phyloP scores from a whole-genome alignment of 768 basidiomycete species.

The Tylopilus felleus region DNA sequence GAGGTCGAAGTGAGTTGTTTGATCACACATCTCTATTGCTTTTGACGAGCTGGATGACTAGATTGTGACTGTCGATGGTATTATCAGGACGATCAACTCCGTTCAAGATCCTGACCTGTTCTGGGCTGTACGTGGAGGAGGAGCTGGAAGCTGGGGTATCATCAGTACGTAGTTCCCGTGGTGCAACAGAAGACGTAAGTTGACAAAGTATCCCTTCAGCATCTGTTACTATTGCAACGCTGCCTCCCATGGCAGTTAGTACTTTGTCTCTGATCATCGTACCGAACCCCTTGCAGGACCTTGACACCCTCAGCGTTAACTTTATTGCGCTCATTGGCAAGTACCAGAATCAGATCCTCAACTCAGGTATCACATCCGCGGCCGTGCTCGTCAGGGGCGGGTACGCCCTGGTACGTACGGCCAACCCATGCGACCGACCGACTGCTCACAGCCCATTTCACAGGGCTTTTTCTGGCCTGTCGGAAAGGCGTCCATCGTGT shows the following conservation, averaged over 20 bases:
- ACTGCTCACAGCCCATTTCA: too few species aligned
- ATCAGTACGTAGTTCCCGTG: conserved; percentile 25
- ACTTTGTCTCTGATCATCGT: too few species aligned
- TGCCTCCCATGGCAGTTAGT: too few species aligned
- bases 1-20: conserved; percentile 33
- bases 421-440: neutral
- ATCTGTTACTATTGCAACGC: too few species aligned
- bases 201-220: too few species aligned
- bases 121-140: conserved; percentile 53
- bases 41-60: neutral
- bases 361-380: conserved; percentile 8
- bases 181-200: too few species aligned
- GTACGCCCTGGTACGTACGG: conserved; percentile 9
- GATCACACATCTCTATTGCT: too few species aligned
- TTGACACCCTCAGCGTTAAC: conserved; percentile 5
- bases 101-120: conserved; percentile 45
- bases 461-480: too few species aligned
- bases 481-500: too few species aligned
- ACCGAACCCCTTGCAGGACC: conserved; percentile 14
- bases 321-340: conserved; percentile 20
- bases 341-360: conserved; percentile 11
- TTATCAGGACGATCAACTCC: conserved; percentile 38
- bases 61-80: conserved; percentile 41
- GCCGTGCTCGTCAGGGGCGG: neutral
- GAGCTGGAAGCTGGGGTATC: conserved; percentile 49